Conservation (phyloP, 2,329 filamentous ascomycete genomes). For the Cadophora gregata region DNA sequence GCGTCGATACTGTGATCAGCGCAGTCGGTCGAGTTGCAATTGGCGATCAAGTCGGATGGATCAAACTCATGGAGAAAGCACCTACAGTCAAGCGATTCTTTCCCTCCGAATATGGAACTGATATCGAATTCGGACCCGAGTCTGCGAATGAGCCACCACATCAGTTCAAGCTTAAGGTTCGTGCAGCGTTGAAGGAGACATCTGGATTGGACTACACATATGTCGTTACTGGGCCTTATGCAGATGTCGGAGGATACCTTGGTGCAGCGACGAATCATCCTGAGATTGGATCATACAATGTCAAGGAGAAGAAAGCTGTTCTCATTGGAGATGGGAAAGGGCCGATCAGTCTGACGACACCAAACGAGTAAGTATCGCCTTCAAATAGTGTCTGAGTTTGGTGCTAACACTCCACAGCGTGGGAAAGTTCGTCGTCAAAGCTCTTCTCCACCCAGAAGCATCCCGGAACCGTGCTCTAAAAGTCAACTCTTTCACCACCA, state of each 20-base stretch:
- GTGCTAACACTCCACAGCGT: slow-evolving; percentile 53
- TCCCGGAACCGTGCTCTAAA: slow-evolving; percentile 45
- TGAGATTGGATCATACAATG: slow-evolving; percentile 63
- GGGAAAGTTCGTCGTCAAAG: slow-evolving; percentile 46
- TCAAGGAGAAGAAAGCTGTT: slow-evolving; percentile 60
- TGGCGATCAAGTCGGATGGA: slow-evolving; percentile 64
- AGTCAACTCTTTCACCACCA: slow-evolving; percentile 46
- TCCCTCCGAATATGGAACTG: slow-evolving; percentile 60
- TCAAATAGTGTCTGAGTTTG: neutral
- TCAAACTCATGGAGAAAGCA: slow-evolving; percentile 63
- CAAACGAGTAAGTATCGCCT: slow-evolving; percentile 65
- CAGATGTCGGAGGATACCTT: slow-evolving; percentile 61
- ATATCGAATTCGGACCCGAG: slow-evolving; percentile 60
- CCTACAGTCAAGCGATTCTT: slow-evolving; percentile 67
- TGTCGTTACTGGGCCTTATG: slow-evolving; percentile 73
- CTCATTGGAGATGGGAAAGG: slow-evolving; percentile 67
- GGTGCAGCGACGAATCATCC: slow-evolving; percentile 27
- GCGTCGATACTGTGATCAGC: slow-evolving; percentile 69
- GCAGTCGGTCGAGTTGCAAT: slow-evolving; percentile 69
- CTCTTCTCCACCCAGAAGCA: slow-evolving; percentile 46
- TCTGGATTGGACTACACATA: slow-evolving; percentile 66
- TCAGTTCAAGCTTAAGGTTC: slow-evolving; percentile 72
- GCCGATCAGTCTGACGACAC: slow-evolving; percentile 71
- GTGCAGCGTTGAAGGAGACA: slow-evolving; percentile 61
- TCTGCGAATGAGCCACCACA: slow-evolving; percentile 69